A percentile compares a stretch with the other conserved stretches of the same genome.
phyloP scores from a whole-genome alignment of 805 yeast genomes.

The Kluyveromyces aestuarii region DNA sequence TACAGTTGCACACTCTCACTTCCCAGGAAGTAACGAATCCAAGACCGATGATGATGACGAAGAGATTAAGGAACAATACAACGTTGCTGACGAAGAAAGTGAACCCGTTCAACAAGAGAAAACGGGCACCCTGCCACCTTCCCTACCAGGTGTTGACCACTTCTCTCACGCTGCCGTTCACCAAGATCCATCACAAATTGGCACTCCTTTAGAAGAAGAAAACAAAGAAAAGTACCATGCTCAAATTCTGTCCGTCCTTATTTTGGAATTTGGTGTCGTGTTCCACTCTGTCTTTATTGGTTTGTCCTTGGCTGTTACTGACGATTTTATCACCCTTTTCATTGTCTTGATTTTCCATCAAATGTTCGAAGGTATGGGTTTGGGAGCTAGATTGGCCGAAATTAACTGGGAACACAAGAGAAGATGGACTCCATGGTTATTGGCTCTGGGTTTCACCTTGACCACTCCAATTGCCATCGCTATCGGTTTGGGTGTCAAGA shows the following conservation, averaged over 20 bases:
- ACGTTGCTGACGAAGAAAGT: constrained; percentile 9
- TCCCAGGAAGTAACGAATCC: constrained; percentile 5
- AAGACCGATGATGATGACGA: constrained; percentile 11
- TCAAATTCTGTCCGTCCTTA: constrained; percentile 45
- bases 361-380: constrained; percentile 77
- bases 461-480: constrained; percentile 71
- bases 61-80: constrained; percentile 6
- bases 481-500: constrained; percentile 68
- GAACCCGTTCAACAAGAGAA: neutral
- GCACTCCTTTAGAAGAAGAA: constrained; percentile 7
- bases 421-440: constrained; percentile 48
- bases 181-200: constrained; percentile 33
- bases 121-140: neutral
- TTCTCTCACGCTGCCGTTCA: constrained; percentile 36
- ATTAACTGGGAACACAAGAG: constrained; percentile 40
- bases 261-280: constrained; percentile 69
- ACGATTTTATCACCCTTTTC: constrained; percentile 62
- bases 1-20: constrained; percentile 5
- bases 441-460: constrained; percentile 41
- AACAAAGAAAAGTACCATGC: constrained; percentile 42
- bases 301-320: constrained; percentile 63
- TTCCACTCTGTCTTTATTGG: constrained; percentile 84
- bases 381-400: constrained; percentile 67
- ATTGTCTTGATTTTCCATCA: constrained; percentile 69
- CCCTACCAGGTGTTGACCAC: constrained; percentile 29